Base-by-base conservation (phyloP, 2,329 filamentous ascomycete genomes). In the Neophaeococcomyces mojaviensis region DNA sequence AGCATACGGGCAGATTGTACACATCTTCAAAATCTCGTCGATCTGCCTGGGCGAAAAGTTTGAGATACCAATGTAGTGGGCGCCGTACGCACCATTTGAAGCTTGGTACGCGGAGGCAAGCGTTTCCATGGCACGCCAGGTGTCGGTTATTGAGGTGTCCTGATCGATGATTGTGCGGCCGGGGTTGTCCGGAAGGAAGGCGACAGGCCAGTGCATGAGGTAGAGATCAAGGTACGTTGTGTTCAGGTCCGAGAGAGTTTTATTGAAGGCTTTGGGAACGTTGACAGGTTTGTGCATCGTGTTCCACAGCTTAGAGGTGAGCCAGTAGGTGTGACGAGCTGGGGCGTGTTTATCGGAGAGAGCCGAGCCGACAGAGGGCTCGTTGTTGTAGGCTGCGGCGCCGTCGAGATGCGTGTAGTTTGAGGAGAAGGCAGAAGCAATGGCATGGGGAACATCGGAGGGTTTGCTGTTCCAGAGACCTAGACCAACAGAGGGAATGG, bases 301-400 rank as follows among this genome's bases (percentile, higher is more conserved):
- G 74, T 89, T 88, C 73, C 86, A 79, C 41, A 90, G 77, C 74
- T 92, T 94, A 57, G 84, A 87, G 39, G 86, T 90, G 44, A 86
- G 65, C 74, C 78, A 86, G 61, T 85, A 77, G 56, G 83, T 67
- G 45, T 74, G 67, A n/a, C 82, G 75, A 8, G 52, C 36, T 10
- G 79, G 74, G 1, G 84, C 73, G 16, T 77, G 77, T 2, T 76
- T 76, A 31, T 74, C 73, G 54, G 69, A 70, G 61, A 86, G 81
- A 39, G 79, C 81, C 42, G 70, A 65, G 49, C 82, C 81, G 26
- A 86, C 80, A 59, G 82, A 81, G 44, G 68, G 67, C 64, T 86
- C 86, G 66, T 90, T 92, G 62, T 78, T 54, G 52, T 66, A 65
- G 19, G 62, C 59, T 3, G 57, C 58, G n/a, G 64, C 63, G 8